Conservation (phyloP, 164 flowering plant species). For the Nymphaea colorata region DNA sequence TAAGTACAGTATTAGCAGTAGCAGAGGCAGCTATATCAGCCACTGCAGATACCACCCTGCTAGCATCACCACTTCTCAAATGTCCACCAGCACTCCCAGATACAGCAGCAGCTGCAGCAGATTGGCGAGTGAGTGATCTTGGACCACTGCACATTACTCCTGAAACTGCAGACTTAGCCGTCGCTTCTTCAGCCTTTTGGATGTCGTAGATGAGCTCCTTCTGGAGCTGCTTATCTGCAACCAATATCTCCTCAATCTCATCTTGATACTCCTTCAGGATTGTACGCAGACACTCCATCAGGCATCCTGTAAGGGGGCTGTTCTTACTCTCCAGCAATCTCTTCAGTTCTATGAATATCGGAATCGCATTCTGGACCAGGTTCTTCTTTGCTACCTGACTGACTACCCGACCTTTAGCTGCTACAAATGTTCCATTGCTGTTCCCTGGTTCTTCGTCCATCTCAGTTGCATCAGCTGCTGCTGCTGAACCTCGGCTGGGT, state of each 20-base stretch:
- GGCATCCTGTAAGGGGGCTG: slow-evolving; percentile 83
- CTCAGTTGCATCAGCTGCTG: slow-evolving; percentile 25
- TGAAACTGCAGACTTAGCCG: slow-evolving; percentile 38
- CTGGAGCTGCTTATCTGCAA: slow-evolving; percentile 87
- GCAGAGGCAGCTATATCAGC: slow-evolving; percentile 65
- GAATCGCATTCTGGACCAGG: slow-evolving; percentile 80
- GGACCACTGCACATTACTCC: slow-evolving; percentile 37
- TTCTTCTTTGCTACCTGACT: slow-evolving; percentile 79
- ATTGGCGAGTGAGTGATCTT: slow-evolving; percentile 13
- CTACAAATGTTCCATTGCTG: slow-evolving; percentile 25
- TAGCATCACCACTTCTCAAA: not conserved
- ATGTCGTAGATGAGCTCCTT: slow-evolving; percentile 93
- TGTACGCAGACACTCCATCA: slow-evolving; percentile 89
- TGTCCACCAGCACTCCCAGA: not conserved
- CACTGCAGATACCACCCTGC: slow-evolving; percentile 51
- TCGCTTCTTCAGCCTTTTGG: slow-evolving; percentile 67
- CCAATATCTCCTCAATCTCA: slow-evolving; percentile 84
- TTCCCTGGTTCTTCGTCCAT: slow-evolving; percentile 63
- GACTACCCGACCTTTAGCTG: slow-evolving; percentile 56
- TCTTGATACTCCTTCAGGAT: slow-evolving; percentile 90
- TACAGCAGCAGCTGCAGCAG: slow-evolving; percentile 15
- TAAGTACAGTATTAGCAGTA: slow-evolving; percentile 61
- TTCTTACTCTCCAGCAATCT: slow-evolving; percentile 74
- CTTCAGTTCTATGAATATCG: slow-evolving; percentile 91
- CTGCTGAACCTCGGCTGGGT: slow-evolving; percentile 40